A percentile compares a stretch with the other conserved stretches of the same genome.
Evolutionary conservation across 495 filamentous ascomycete species (phyloP).

Genomic region (Talaromyces borbonicus): DNA sequence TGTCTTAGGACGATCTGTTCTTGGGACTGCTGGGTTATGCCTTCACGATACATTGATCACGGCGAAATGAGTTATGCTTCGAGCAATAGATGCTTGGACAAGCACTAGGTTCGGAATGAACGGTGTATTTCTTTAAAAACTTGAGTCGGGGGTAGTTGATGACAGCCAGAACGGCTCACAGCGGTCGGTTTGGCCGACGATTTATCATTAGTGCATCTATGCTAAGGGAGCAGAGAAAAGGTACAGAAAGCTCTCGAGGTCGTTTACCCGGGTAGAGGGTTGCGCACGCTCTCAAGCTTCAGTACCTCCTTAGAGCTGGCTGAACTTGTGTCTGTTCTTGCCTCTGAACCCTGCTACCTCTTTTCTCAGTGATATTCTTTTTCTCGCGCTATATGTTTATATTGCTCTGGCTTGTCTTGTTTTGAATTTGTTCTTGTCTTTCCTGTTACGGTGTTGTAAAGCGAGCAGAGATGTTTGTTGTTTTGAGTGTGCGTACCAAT

Average conservation of each 20-base stretch:
- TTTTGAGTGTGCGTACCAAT: background rate
- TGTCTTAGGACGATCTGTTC: too few relatives aligned
- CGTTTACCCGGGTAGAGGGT: too few relatives aligned
- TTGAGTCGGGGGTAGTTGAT: background rate
- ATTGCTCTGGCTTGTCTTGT: background rate
- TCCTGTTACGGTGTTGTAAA: background rate
- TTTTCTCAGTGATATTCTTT: background rate
- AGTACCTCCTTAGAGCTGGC: background rate
- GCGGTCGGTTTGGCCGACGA: too few relatives aligned
- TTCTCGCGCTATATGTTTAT: background rate
- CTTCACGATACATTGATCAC: background rate
- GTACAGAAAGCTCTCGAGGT: too few relatives aligned
- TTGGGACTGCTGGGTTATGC: background rate
- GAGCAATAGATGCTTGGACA: background rate
- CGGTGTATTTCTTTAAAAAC: too few relatives aligned
- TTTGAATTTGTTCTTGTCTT: background rate
- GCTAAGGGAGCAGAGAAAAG: too few relatives aligned
- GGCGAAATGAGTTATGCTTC: constrained; percentile 1
- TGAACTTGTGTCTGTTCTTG: constrained; percentile 8
- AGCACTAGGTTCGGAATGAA: constrained; percentile 1
- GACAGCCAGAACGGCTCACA: background rate
- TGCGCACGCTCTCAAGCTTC: background rate
- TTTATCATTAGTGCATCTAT: too few relatives aligned
- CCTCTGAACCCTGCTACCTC: background rate
- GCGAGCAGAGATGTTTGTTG: constrained; percentile 2